phyloP scores from a whole-genome alignment of 2,329 filamentous ascomycete species.

The Diplodia scrobiculata region DNA sequence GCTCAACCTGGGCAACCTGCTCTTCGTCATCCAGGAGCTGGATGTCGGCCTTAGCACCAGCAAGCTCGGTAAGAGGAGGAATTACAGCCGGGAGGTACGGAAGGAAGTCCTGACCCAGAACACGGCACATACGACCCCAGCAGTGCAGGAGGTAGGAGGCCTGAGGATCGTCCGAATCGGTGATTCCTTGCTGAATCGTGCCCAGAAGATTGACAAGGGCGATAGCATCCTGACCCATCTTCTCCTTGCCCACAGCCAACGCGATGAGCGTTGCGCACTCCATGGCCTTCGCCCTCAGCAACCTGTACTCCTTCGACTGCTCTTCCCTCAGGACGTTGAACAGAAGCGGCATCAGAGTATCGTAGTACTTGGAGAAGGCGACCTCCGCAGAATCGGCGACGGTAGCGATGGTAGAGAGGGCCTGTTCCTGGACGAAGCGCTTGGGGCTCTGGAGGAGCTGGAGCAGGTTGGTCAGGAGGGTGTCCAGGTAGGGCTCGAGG shows the following conservation, averaged over 20 bases:
- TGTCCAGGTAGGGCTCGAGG: constrained; percentile 89
- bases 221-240: constrained; percentile 84
- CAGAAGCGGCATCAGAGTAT: constrained; percentile 90
- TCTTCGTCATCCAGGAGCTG: constrained; percentile 95
- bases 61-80: constrained; percentile 86
- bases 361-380: constrained; percentile 93
- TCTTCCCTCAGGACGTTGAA: constrained; percentile 87
- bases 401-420: constrained; percentile 94
- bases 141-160: constrained; percentile 97
- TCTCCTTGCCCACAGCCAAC: constrained; percentile 89
- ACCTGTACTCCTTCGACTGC: constrained; percentile 87
- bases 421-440: constrained; percentile 96
- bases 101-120: constrained; percentile 85
- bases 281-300: constrained; percentile 96
- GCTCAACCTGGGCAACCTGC: constrained; percentile 86
- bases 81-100: constrained; percentile 92
- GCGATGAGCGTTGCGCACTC: constrained; percentile 97
- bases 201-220: constrained; percentile 84
- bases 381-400: constrained; percentile 98
- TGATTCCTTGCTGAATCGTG: constrained; percentile 76
- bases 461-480: constrained; percentile 81
- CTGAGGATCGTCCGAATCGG: constrained; percentile 91
- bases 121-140: constrained; percentile 98
- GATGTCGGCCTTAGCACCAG: constrained; percentile 94
- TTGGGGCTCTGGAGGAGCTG: constrained; percentile 87